Evolutionary conservation across 306 rosid genomes (phyloP).

Genomic region (Quercus glauca): DNA sequence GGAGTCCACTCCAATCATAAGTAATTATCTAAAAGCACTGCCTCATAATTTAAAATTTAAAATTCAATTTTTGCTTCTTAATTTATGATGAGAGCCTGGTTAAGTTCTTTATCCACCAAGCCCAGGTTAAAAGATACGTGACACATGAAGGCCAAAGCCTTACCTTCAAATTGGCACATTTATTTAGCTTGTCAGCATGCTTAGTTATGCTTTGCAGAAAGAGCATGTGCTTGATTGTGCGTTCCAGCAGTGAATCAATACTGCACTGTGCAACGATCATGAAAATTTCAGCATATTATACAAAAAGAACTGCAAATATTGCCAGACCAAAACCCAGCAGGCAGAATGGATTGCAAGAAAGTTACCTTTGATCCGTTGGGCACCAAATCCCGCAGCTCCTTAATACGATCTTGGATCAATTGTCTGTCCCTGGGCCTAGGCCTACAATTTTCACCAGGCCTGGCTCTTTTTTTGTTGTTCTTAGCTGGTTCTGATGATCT

Average conservation of each 20-base stretch:
- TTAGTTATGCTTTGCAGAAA: slow-evolving; percentile 83
- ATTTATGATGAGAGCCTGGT: not conserved
- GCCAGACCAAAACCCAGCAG: slow-evolving; percentile 20
- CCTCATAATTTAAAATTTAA: not conserved
- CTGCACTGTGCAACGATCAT: slow-evolving; percentile 67
- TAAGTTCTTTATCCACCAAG: slow-evolving; percentile 6
- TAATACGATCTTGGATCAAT: slow-evolving; percentile 95
- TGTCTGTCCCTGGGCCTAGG: slow-evolving; percentile 99
- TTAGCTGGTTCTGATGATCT: slow-evolving; percentile 72
- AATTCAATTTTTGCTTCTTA: slow-evolving; percentile 8
- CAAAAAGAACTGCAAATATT: slow-evolving; percentile 10
- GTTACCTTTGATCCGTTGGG: slow-evolving; percentile 93
- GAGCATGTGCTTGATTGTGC: slow-evolving; percentile 85
- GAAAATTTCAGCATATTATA: slow-evolving; percentile 28
- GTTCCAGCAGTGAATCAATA: slow-evolving; percentile 88
- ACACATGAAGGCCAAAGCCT: slow-evolving; percentile 16
- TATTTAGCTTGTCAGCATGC: slow-evolving; percentile 84
- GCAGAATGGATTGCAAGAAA: not conserved
- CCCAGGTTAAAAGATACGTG: not conserved
- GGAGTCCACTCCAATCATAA: not conserved
- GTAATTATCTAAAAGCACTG: not conserved
- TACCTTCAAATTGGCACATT: slow-evolving; percentile 61
- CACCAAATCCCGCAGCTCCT: slow-evolving; percentile 89
- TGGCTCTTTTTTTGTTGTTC: slow-evolving; percentile 82
- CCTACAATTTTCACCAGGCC: slow-evolving; percentile 87